Evolutionary conservation across 1,284 basidiomycete genomes (phyloP).

Genomic region (Rhodotorula mucilaginosa): DNA sequence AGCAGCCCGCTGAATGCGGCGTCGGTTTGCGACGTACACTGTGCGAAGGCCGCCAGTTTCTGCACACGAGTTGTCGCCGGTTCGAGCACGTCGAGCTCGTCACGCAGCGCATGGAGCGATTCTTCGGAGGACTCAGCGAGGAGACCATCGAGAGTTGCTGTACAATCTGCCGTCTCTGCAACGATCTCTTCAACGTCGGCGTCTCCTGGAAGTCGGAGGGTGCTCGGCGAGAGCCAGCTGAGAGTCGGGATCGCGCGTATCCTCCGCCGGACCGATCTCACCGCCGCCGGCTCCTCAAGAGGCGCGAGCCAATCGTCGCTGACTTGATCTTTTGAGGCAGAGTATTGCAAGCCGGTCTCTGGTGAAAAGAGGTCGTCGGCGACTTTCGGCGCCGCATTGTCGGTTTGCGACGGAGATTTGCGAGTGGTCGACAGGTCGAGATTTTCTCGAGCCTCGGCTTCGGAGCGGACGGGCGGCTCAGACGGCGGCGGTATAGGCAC

Average conservation of each 20-base stretch:
- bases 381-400: no score
- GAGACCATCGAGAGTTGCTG: constrained; percentile 49
- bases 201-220: constrained; percentile 13
- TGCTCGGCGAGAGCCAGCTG: constrained; percentile 11
- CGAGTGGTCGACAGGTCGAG: no score
- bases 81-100: constrained; percentile 59
- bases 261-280: constrained; percentile 1
- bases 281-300: no score
- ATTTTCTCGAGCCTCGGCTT: no score
- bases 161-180: constrained; percentile 29
- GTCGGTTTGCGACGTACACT: constrained; percentile 61
- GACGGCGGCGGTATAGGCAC: no score
- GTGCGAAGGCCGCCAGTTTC: constrained; percentile 57
- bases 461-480: no score
- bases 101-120: constrained; percentile 54
- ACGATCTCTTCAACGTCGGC: constrained; percentile 55
- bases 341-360: neutral
- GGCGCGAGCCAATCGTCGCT: no score
- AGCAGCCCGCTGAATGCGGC: constrained; percentile 72
- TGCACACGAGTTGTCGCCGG: constrained; percentile 60
- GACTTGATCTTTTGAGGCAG: neutral
- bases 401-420: no score
- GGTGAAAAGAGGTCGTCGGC: neutral
- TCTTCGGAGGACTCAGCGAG: no score
- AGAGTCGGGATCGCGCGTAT: neutral